phyloP scores from a whole-genome alignment of 2,329 filamentous ascomycete genomes.

The Aspergillus quadricinctus region DNA sequence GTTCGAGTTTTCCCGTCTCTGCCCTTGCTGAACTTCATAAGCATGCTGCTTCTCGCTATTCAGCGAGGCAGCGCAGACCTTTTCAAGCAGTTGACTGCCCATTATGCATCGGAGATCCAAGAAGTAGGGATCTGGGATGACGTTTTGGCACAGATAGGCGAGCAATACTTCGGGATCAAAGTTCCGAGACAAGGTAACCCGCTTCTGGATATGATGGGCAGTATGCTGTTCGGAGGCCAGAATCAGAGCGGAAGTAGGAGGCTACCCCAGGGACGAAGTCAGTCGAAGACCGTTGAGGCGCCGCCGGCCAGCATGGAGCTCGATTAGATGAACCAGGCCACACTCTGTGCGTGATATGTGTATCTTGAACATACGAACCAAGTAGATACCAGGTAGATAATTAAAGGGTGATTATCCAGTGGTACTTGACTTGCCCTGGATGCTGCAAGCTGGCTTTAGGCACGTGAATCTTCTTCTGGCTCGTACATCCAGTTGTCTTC shows the following conservation, averaged over 20 bases:
- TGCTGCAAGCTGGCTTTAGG: constrained; percentile 16
- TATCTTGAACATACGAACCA: constrained; percentile 3
- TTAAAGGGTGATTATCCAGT: neutral
- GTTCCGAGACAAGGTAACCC: constrained; percentile 87
- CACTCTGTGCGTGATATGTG: constrained; percentile 1
- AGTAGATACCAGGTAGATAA: neutral
- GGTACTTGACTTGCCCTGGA: constrained; percentile 1
- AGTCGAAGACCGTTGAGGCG: constrained; percentile 46
- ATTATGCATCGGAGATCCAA: constrained; percentile 74
- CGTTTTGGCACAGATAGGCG: constrained; percentile 77
- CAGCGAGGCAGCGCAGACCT: constrained; percentile 74
- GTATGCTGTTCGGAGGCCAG: constrained; percentile 74
- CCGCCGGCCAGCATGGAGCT: constrained; percentile 43
- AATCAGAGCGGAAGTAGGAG: constrained; percentile 37
- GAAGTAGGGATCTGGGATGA: constrained; percentile 77
- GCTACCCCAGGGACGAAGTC: constrained; percentile 23
- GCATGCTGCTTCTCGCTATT: constrained; percentile 74
- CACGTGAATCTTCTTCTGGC: constrained; percentile 51
- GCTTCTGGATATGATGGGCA: constrained; percentile 97
- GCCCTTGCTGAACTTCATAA: constrained; percentile 93
- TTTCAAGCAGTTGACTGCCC: constrained; percentile 74
- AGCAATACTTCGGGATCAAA: constrained; percentile 94
- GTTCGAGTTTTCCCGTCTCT: constrained; percentile 81
- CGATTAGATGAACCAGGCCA: constrained; percentile 29
- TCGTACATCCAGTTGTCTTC: constrained; percentile 94